phyloP scores from a whole-genome alignment of 768 basidiomycete genomes.

The Boletus subcaerulescens region DNA sequence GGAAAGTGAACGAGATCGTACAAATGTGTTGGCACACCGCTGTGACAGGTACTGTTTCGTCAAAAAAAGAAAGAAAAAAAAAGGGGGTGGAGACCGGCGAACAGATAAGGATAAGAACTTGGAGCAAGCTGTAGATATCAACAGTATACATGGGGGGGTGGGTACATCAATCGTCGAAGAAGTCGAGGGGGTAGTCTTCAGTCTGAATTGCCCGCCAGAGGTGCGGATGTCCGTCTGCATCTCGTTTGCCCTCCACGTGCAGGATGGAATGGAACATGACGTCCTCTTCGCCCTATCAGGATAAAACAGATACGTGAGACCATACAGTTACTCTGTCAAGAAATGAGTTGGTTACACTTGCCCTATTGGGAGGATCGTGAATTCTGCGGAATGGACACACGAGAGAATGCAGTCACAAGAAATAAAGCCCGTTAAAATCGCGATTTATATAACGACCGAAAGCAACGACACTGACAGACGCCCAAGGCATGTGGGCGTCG shows the following conservation, averaged over 20 bases:
- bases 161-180: constrained; percentile 26
- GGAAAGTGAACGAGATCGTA: neutral
- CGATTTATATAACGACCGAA: constrained; percentile 2
- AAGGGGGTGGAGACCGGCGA: neutral
- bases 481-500: constrained; percentile 6
- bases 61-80: constrained; percentile 1
- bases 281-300: constrained; percentile 56
- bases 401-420: constrained; percentile 1
- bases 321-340: neutral
- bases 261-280: constrained; percentile 71
- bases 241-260: constrained; percentile 52
- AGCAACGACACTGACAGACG: constrained; percentile 7
- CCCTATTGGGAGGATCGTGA: constrained; percentile 73
- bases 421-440: constrained; percentile 11
- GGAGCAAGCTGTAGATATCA: neutral
- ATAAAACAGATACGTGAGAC: constrained; percentile 9
- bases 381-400: constrained; percentile 43
- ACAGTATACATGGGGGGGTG: neutral
- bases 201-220: constrained; percentile 68
- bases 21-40: constrained; percentile 6
- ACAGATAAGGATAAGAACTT: neutral
- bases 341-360: constrained; percentile 28
- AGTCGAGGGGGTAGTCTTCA: constrained; percentile 47
- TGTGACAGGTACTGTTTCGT: constrained; percentile 21
- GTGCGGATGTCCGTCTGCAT: constrained; percentile 47